These are phyloP conservation scores for Clathrospora elynae DNA, from an alignment of 2,329 filamentous ascomycete genomes.

Conservation along the genomic window DNA sequence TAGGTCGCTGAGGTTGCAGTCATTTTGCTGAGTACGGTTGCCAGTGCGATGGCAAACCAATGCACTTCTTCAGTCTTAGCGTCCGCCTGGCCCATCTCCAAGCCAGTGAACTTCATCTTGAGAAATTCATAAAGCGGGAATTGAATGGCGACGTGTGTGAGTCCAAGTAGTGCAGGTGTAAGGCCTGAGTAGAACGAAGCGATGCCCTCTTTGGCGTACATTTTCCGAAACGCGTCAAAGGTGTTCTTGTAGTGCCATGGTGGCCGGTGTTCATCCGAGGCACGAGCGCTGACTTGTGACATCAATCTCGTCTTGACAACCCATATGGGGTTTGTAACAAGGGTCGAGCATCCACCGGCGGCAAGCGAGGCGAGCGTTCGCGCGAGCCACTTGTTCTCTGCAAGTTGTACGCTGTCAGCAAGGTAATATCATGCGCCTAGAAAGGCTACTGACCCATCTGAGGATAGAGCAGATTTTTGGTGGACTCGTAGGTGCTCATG, in stretches of 20 bases:
- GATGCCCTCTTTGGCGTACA: conserved; percentile 90
- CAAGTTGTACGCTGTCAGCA: conserved; percentile 14
- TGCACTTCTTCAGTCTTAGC: conserved; percentile 65
- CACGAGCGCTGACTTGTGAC: conserved; percentile 76
- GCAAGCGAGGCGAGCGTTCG: conserved; percentile 89
- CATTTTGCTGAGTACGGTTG: conserved; percentile 92
- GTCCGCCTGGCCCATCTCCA: conserved; percentile 77
- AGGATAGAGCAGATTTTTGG: conserved; percentile 73
- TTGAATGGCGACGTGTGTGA: conserved; percentile 95
- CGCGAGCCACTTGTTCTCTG: conserved; percentile 74
- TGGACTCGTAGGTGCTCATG: conserved; percentile 93
- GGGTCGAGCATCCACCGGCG: conserved; percentile 88
- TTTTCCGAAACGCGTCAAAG: conserved; percentile 88
- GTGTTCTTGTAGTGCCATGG: conserved; percentile 92
- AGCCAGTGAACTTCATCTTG: conserved; percentile 86
- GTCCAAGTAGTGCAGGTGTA: conserved; percentile 85
- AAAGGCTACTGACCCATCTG: conserved; percentile 56
- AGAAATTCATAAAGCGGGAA: conserved; percentile 96
- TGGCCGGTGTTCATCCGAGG: conserved; percentile 62
- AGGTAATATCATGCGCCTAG: not conserved
- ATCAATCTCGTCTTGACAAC: conserved; percentile 98
- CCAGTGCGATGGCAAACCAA: conserved; percentile 81
- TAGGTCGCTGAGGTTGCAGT: conserved; percentile 95
- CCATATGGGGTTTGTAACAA: conserved; percentile 98
- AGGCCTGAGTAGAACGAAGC: conserved; percentile 94